Base-by-base conservation (phyloP, 352 stramenopile genomes). In the Pythium plurisporium region DNA sequence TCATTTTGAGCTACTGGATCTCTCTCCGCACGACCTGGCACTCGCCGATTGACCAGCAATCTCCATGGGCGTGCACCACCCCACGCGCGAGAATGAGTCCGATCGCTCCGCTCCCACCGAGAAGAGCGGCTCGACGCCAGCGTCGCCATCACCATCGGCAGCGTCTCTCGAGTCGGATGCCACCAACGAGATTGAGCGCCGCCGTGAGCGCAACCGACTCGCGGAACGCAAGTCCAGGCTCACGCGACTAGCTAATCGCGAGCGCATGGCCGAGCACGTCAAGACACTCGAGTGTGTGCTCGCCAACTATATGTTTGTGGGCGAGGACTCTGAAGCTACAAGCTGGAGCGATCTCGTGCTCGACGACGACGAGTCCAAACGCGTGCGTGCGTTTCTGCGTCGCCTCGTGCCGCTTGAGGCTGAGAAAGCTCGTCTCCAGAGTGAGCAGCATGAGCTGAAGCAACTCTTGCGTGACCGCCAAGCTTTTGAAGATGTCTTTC, bases 291-390 rank as follows among this genome's bases (percentile, higher is more conserved):
- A 55, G 26, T 51, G 44, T 11, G 44, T 38, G 10, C 23, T 51
- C 9, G 44, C 44, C 6, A 51, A 51, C 19, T 17, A 38, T n/a
- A 51, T 51, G 44, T 51, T 51, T 22, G 26, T 51, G 8, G 17
- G 36, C 11, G 25, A 49, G 5, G 25, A 31, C 22, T 1, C 7
- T 11, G 42, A 34, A 8, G 22, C 25, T 7, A 34, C 42, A 31
- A 4, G 42, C 36, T 43, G 37, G 37, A 22, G 37, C 26, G 43
- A 50, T 2, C 15, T 17, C 14, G 17, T 50, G 17, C 43, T 50
- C 3, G 43, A 50, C 17, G 43, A 50, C 26, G 43, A 50, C 25
- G 43, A 43, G 37, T 43, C 43, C 3, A 36, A 17, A 17, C 22
- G 43, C 12, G 43, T 50, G 43, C 43, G 43, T 11, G 23, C 10